Percentiles rank a stretch among this genome's conserved stretches.
Conservation (phyloP, 257 asterid genomes). For the Ilex asprella region DNA sequence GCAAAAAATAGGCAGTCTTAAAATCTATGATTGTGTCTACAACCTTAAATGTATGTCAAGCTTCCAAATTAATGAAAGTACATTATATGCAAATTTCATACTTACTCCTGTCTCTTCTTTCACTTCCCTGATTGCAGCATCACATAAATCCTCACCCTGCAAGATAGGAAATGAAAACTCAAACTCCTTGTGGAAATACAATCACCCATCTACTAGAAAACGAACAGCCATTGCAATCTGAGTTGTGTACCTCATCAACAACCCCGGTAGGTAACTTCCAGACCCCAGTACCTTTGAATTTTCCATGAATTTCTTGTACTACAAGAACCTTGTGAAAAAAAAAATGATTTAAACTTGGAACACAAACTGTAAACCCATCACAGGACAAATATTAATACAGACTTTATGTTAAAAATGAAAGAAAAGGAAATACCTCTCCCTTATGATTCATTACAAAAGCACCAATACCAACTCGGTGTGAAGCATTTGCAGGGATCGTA, state of each 20-base stretch:
- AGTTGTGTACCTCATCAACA: slow-evolving; percentile 10
- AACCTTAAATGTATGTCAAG: too few species aligned
- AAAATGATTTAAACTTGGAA: not conserved
- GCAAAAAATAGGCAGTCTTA: not conserved
- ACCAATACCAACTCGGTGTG: slow-evolving; percentile 7
- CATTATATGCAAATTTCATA: not conserved
- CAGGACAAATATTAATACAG: too few species aligned
- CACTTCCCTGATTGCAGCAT: slow-evolving; percentile 1
- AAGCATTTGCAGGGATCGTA: slow-evolving; percentile 9
- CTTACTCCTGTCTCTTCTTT: slow-evolving; percentile 5
- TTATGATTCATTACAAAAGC: slow-evolving; percentile 4
- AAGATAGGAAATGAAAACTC: not conserved
- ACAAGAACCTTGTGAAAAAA: slow-evolving; percentile 8
- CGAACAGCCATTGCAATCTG: not conserved
- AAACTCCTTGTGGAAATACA: not conserved
- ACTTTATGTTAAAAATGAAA: too few species aligned
- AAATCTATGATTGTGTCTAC: too few species aligned
- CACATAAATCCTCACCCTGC: slow-evolving; percentile 2
- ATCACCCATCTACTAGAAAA: not conserved
- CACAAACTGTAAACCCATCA: too few species aligned
- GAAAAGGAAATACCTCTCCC: not conserved
- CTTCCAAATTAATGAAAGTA: not conserved
- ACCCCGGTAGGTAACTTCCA: slow-evolving; percentile 20
- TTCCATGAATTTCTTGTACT: slow-evolving; percentile 15
- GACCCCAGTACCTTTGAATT: slow-evolving; percentile 13